phyloP scores from a whole-genome alignment of 1,284 basidiomycete genomes.

The Irpex sp. region DNA sequence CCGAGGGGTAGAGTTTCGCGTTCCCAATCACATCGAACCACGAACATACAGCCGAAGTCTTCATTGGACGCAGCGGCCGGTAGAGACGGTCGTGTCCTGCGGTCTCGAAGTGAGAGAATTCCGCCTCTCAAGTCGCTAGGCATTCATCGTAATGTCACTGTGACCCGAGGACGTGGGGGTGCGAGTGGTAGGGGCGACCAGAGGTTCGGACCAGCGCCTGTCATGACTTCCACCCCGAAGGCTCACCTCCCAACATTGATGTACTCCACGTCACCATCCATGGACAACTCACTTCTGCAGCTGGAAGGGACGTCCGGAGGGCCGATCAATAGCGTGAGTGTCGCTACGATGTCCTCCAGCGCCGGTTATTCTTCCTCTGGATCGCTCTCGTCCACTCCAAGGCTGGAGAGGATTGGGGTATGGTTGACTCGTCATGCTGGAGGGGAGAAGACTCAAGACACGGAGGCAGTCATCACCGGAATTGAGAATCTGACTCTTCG shows the following conservation, averaged over 20 bases:
- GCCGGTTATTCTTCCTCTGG: neutral
- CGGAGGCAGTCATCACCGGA: slow-evolving; percentile 16
- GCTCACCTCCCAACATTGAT: slow-evolving; percentile 8
- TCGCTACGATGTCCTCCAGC: neutral
- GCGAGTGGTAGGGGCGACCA: neutral
- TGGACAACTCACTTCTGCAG: neutral
- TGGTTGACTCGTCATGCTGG: neutral
- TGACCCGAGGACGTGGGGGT: slow-evolving; percentile 4
- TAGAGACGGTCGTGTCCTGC: slow-evolving; percentile 6
- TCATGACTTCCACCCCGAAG: slow-evolving; percentile 26
- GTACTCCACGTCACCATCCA: neutral
- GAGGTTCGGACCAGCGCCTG: neutral
- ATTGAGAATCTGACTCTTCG: slow-evolving; percentile 20
- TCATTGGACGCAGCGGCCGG: neutral
- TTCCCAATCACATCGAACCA: slow-evolving; percentile 13
- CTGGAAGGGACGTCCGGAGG: neutral
- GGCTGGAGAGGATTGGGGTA: neutral
- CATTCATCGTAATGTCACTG: slow-evolving; percentile 17
- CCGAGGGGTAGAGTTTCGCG: slow-evolving; percentile 3
- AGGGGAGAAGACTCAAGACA: slow-evolving; percentile 3
- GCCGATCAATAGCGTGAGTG: neutral
- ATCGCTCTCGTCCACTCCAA: neutral
- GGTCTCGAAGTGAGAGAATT: slow-evolving; percentile 21
- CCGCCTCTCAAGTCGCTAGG: slow-evolving; percentile 9
- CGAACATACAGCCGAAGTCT: neutral